Percentiles rank a stretch among this genome's conserved stretches.
These are phyloP conservation scores for Aspergillus nanangensis DNA, from an alignment of 495 filamentous ascomycete genomes.

Conservation along the genomic window DNA sequence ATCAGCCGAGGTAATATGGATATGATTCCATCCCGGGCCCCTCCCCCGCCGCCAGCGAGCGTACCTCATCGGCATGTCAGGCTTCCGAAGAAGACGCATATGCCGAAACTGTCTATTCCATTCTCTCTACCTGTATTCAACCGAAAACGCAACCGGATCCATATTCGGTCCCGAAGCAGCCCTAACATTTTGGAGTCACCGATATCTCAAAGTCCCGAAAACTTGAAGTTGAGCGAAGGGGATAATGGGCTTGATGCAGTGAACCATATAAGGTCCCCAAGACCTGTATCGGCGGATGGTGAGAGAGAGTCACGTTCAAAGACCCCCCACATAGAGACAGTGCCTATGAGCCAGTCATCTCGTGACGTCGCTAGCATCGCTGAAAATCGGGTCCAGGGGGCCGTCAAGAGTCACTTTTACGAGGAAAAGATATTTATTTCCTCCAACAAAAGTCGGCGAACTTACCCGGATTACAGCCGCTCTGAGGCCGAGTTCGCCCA, in stretches of 20 bases:
- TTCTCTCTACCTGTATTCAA: slow-evolving; percentile 13
- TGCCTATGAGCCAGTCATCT: not conserved
- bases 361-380: not conserved
- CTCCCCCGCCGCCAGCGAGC: slow-evolving; percentile 28
- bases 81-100: slow-evolving; percentile 11
- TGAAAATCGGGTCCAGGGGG: slow-evolving; percentile 1
- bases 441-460: slow-evolving; percentile 12
- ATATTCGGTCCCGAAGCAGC: slow-evolving; percentile 12
- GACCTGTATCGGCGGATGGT: slow-evolving; percentile 11
- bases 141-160: slow-evolving; percentile 9
- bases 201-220: not conserved
- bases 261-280: not conserved
- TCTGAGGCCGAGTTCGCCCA: slow-evolving; percentile 16
- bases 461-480: slow-evolving; percentile 12
- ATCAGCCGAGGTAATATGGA: slow-evolving; percentile 36
- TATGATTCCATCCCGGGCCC: slow-evolving; percentile 32
- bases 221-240: no score
- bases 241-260: no score
- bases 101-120: slow-evolving; percentile 10
- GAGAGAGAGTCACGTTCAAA: slow-evolving; percentile 25
- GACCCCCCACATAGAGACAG: slow-evolving; percentile 34
- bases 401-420: slow-evolving; percentile 3
- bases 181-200: slow-evolving; percentile 2
- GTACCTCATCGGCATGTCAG: not conserved
- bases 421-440: slow-evolving; percentile 24